phyloP scores from a whole-genome alignment of 2,329 filamentous ascomycete genomes.

The Fusarium redolens region DNA sequence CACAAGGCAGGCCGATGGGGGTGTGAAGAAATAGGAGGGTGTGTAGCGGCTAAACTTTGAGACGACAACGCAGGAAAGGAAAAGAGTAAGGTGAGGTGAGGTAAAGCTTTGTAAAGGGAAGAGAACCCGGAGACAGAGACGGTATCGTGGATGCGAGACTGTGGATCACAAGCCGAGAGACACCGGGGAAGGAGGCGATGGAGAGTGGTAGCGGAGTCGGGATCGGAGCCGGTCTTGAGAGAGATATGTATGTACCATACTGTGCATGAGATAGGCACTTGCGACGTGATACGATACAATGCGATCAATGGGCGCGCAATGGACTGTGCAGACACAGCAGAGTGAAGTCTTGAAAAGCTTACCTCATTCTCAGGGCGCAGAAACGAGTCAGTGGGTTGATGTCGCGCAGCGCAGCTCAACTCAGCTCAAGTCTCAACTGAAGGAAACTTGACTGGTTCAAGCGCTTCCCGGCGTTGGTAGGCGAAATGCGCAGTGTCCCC shows the following conservation, averaged over 20 bases:
- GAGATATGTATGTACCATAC: conserved; percentile 7
- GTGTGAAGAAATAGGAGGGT: conserved; percentile 23
- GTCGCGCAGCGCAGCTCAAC: conserved; percentile 14
- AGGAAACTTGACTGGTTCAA: neutral
- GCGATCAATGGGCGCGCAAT: conserved; percentile 12
- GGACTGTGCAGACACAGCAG: conserved; percentile 9
- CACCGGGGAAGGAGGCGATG: conserved; percentile 24
- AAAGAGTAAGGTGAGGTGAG: conserved; percentile 12
- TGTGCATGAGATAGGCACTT: conserved; percentile 9
- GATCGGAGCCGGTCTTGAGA: conserved; percentile 31
- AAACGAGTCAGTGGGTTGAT: conserved; percentile 18
- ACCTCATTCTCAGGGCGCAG: conserved; percentile 35
- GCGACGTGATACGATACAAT: conserved; percentile 1
- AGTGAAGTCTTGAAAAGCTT: conserved; percentile 7
- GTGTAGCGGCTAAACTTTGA: conserved; percentile 41
- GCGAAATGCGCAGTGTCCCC: conserved; percentile 23
- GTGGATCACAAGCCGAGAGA: conserved; percentile 38
- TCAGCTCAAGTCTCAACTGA: neutral
- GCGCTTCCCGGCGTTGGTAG: conserved; percentile 22
- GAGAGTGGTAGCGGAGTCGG: conserved; percentile 36
- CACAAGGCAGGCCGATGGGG: conserved; percentile 23
- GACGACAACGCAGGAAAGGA: conserved; percentile 25
- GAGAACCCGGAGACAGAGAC: conserved; percentile 24
- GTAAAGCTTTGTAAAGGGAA: conserved; percentile 16
- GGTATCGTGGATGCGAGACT: conserved; percentile 34